These are phyloP conservation scores for Azolla pinnata DNA, from an alignment of 75 land plant species.

Conservation along the genomic window DNA sequence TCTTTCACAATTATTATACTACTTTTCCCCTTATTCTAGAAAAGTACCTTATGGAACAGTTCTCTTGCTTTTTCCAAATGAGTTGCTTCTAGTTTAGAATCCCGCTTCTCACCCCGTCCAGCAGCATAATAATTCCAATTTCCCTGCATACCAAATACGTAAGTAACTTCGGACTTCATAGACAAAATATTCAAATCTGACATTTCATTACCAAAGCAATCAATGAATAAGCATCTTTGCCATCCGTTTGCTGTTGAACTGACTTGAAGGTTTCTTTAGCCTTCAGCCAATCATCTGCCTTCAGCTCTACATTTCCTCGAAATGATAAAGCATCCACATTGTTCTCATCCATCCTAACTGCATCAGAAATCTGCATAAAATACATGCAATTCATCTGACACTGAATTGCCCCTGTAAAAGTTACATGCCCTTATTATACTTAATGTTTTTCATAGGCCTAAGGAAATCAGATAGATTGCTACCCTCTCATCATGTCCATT, in stretches of 20 bases:
- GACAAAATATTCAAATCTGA: neutral
- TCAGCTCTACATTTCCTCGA: conserved; percentile 80
- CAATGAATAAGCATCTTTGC: conserved; percentile 74
- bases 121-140: conserved; percentile 99
- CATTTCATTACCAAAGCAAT: conserved; percentile 68
- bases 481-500: too few species aligned
- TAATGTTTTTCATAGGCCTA: too few species aligned
- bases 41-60: conserved; percentile 61
- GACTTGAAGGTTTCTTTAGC: conserved; percentile 84
- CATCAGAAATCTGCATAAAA: conserved; percentile 48
- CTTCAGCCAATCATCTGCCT: conserved; percentile 91
- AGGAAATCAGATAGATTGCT: too few species aligned
- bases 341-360: conserved; percentile 59
- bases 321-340: conserved; percentile 63
- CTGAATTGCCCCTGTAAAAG: too few species aligned
- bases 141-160: conserved; percentile 32
- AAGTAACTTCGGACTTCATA: neutral
- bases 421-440: neutral
- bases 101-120: conserved; percentile 70
- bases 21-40: too few species aligned
- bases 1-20: too few species aligned
- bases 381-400: too few species aligned
- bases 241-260: conserved; percentile 70
- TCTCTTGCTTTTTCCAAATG: conserved; percentile 93
- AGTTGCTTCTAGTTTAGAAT: conserved; percentile 80